Conservation (phyloP, 73 alveolate species). For the Paramecium caudatum region DNA sequence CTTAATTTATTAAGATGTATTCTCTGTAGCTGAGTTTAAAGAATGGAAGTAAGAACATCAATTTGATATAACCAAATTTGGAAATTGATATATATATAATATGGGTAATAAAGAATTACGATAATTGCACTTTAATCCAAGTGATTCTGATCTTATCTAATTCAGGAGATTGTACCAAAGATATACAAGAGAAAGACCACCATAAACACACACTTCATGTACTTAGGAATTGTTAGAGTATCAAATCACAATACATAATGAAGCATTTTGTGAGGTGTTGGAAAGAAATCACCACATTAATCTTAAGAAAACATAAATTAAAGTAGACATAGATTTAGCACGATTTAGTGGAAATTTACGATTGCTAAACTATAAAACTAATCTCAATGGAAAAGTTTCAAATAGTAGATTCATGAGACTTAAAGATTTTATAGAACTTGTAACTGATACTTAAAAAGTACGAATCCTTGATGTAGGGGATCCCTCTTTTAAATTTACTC, state of each 20-base stretch:
- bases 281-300: constrained; percentile 37
- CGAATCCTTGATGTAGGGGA: constrained; percentile 20
- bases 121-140: background rate
- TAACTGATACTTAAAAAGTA: background rate
- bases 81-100: background rate
- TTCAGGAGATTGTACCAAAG: background rate
- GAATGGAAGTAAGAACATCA: constrained; percentile 35
- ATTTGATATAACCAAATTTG: constrained; percentile 31
- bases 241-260: constrained; percentile 22
- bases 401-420: background rate
- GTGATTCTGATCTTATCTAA: constrained; percentile 1
- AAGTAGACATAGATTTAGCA: constrained; percentile 23
- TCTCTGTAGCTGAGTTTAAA: background rate
- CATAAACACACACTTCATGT: background rate
- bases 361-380: background rate
- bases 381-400: background rate
- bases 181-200: background rate
- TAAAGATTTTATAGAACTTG: background rate
- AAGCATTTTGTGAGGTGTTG: constrained; percentile 18
- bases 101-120: background rate
- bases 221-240: constrained; percentile 17
- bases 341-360: constrained; percentile 17
- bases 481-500: constrained; percentile 9
- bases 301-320: constrained; percentile 3
- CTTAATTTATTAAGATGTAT: background rate